phyloP scores from a whole-genome alignment of 2,329 filamentous ascomycete species.

The Stachybotrys chartarum region DNA sequence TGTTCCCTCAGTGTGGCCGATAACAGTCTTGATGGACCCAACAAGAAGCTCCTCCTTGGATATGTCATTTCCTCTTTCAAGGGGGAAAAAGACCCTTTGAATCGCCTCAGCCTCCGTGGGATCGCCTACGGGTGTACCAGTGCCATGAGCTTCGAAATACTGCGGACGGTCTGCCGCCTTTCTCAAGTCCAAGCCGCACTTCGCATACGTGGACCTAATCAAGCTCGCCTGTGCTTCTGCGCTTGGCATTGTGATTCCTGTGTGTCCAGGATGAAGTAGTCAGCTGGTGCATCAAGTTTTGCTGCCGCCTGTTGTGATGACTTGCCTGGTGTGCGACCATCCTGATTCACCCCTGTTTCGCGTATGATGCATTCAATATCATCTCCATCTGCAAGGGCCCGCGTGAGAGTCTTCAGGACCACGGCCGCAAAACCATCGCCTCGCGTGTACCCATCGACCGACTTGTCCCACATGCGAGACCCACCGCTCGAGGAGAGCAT shows the following conservation, averaged over 20 bases:
- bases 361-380: slow-evolving; percentile 13
- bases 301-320: too few species aligned
- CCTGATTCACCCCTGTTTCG: slow-evolving; percentile 12
- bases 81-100: slow-evolving; percentile 31
- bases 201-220: slow-evolving; percentile 28
- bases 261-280: too few species aligned
- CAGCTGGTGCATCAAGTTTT: too few species aligned
- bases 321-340: slow-evolving; percentile 5
- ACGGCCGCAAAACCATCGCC: slow-evolving; percentile 21
- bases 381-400: slow-evolving; percentile 28
- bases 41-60: slow-evolving; percentile 10
- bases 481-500: slow-evolving; percentile 33
- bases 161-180: slow-evolving; percentile 23
- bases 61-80: background rate
- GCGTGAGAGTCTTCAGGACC: slow-evolving; percentile 35
- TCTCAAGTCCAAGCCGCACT: slow-evolving; percentile 26
- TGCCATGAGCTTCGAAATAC: slow-evolving; percentile 37
- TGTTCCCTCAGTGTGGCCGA: background rate
- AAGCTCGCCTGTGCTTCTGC: slow-evolving; percentile 29
- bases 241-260: slow-evolving; percentile 29
- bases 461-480: background rate
- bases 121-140: slow-evolving; percentile 36
- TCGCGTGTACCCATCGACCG: slow-evolving; percentile 48
- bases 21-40: background rate
- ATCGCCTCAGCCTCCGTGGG: slow-evolving; percentile 33